Evolutionary conservation across 495 filamentous ascomycete species (phyloP).

Genomic region (Penicillium coffeae): DNA sequence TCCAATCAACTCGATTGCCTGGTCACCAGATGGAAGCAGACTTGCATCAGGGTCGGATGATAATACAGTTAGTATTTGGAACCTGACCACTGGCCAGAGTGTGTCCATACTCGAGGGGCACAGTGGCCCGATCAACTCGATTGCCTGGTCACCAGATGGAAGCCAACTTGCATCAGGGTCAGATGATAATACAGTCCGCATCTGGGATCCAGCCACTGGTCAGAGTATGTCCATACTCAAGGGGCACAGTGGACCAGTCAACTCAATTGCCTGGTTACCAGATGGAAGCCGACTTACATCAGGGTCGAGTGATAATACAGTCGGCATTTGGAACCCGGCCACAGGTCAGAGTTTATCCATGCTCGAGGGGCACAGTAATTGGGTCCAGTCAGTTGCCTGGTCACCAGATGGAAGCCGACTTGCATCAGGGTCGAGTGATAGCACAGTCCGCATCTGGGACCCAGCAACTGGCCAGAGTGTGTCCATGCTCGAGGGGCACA

Average conservation of each 20-base stretch:
- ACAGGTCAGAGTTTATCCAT: conserved; percentile 2
- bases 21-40: conserved; percentile 9
- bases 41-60: conserved; percentile 6
- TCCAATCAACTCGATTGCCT: conserved; percentile 4
- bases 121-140: background rate
- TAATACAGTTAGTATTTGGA: conserved; percentile 7
- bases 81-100: conserved; percentile 2
- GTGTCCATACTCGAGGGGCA: background rate
- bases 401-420: conserved; percentile 12
- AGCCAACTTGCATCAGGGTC: too few species aligned
- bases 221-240: background rate
- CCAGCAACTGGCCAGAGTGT: conserved; percentile 2
- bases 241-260: background rate
- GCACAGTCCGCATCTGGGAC: conserved; percentile 8
- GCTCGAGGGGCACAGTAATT: conserved; percentile 5
- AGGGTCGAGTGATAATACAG: conserved; percentile 4
- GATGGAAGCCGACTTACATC: conserved; percentile 9
- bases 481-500: conserved; percentile 3
- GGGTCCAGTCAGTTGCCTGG: conserved; percentile 6
- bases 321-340: conserved; percentile 7
- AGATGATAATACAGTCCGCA: too few species aligned
- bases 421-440: conserved; percentile 6
- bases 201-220: too few species aligned
- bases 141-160: conserved; percentile 1
- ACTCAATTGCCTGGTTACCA: conserved; percentile 1